These are phyloP conservation scores for Aegilops tauschii DNA, from an alignment of 176 grass and related monocot genomes.

Conservation along the genomic window DNA sequence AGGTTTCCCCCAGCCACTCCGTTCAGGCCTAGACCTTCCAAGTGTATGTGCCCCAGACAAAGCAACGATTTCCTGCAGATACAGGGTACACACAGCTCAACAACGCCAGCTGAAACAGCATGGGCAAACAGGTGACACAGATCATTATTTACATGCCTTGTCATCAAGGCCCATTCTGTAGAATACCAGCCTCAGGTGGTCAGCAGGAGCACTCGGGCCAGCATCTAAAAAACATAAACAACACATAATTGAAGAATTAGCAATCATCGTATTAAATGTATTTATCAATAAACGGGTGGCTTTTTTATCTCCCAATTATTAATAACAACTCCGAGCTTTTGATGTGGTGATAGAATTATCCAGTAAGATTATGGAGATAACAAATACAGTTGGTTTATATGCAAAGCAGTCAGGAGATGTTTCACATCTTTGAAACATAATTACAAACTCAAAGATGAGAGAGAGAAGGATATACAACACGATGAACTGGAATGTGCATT, in stretches of 20 bases:
- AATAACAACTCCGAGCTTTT: not conserved
- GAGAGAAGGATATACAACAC: not conserved
- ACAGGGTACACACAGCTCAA: constrained; percentile 26
- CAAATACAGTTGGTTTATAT: not conserved
- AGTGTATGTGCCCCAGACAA: constrained; percentile 98
- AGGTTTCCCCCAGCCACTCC: constrained; percentile 98
- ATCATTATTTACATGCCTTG: constrained; percentile 52
- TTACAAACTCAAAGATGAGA: not conserved
- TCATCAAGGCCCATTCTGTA: constrained; percentile 98
- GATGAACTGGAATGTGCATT: not conserved
- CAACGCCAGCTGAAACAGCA: constrained; percentile 7
- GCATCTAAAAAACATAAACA: constrained; percentile 54
- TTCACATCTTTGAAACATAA: not conserved
- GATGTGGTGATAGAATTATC: not conserved
- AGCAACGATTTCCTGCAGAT: constrained; percentile 86
- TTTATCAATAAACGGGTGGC: not conserved
- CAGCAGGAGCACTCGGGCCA: constrained; percentile 78
- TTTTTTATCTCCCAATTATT: not conserved
- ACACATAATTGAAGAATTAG: constrained; percentile 8
- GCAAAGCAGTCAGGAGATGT: not conserved
- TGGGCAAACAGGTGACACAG: not conserved
- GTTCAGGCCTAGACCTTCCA: constrained; percentile 83
- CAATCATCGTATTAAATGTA: not conserved
- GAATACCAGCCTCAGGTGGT: constrained; percentile 85
- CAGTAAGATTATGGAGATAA: constrained; percentile 6